Conservation (phyloP, 192 early-diverging fungal species). For the Chytriomyces sp. region DNA sequence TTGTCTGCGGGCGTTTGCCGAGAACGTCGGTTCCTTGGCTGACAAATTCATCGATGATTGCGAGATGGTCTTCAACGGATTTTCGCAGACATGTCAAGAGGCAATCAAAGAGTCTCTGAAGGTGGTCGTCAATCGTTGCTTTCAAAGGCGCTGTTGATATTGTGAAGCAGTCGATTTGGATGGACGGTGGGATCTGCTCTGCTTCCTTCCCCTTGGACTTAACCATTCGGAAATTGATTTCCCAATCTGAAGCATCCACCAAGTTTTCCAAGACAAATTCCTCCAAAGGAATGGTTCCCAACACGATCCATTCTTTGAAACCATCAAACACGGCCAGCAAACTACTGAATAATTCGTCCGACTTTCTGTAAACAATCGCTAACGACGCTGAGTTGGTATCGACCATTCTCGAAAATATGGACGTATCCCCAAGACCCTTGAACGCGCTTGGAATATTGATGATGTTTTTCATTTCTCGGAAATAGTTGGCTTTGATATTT, state of each 20-base stretch:
- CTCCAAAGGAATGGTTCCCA: constrained; percentile 60
- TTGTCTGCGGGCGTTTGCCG: constrained; percentile 53
- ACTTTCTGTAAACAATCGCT: constrained; percentile 54
- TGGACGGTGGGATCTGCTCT: constrained; percentile 50
- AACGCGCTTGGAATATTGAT: constrained; percentile 62
- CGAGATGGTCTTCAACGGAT: constrained; percentile 44
- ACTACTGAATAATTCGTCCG: constrained; percentile 58
- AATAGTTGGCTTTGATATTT: constrained; percentile 69
- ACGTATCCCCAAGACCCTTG: constrained; percentile 50
- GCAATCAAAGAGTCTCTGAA: constrained; percentile 63
- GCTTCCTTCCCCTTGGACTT: constrained; percentile 66
- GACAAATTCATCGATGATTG: constrained; percentile 57
- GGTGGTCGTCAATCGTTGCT: constrained; percentile 64
- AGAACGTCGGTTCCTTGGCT: constrained; percentile 53
- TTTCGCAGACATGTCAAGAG: constrained; percentile 48
- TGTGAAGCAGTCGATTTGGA: constrained; percentile 62
- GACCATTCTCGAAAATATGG: constrained; percentile 54
- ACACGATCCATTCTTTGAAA: constrained; percentile 64
- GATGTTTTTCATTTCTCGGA: constrained; percentile 67
- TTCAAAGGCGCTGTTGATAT: constrained; percentile 62
- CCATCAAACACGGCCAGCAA: constrained; percentile 53
- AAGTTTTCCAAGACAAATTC: constrained; percentile 55
- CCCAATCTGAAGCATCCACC: constrained; percentile 53
- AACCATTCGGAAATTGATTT: constrained; percentile 58
- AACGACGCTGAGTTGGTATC: constrained; percentile 52